Conservation (phyloP, 495 filamentous ascomycete species). For the Penicillium robsamsonii region DNA sequence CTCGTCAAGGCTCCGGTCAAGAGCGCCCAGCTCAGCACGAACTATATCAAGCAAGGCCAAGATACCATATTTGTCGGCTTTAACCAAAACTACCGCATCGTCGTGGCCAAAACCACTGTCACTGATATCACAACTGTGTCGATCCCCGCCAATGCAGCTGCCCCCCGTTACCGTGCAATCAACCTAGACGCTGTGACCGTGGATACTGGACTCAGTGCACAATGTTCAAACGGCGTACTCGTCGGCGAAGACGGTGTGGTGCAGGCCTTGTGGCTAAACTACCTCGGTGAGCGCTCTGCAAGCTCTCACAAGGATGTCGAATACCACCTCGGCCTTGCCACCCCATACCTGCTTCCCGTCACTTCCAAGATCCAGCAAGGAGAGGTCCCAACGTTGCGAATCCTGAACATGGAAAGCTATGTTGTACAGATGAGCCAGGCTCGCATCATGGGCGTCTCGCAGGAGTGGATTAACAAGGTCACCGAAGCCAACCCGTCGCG, state of each 20-base stretch:
- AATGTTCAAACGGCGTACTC: slow-evolving; percentile 94
- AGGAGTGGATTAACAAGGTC: slow-evolving; percentile 92
- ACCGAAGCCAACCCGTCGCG: slow-evolving; percentile 80
- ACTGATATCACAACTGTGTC: slow-evolving; percentile 98
- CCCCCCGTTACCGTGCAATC: slow-evolving; percentile 92
- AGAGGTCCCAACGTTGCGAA: slow-evolving; percentile 73
- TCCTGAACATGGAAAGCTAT: slow-evolving; percentile 90
- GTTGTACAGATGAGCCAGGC: slow-evolving; percentile 96
- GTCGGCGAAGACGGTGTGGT: slow-evolving; percentile 87
- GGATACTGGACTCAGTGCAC: slow-evolving; percentile 82
- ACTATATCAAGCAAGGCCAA: slow-evolving; percentile 82
- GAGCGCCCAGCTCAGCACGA: slow-evolving; percentile 76
- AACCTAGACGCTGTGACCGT: slow-evolving; percentile 98
- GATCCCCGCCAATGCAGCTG: slow-evolving; percentile 86
- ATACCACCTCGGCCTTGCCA: slow-evolving; percentile 92
- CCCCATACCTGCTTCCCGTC: slow-evolving; percentile 82
- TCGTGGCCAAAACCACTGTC: slow-evolving; percentile 89
- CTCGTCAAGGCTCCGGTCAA: slow-evolving; percentile 91
- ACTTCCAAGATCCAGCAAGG: slow-evolving; percentile 80
- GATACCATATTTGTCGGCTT: slow-evolving; percentile 95
- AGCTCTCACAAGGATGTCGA: slow-evolving; percentile 86
- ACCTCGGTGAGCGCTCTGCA: slow-evolving; percentile 82
- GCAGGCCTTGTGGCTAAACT: slow-evolving; percentile 93
- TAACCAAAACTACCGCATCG: slow-evolving; percentile 91
- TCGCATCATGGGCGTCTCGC: slow-evolving; percentile 95